Percentiles rank a stretch among this genome's conserved stretches.
phyloP scores from a whole-genome alignment of 1,284 basidiomycete species.

The Agaricales sp. region DNA sequence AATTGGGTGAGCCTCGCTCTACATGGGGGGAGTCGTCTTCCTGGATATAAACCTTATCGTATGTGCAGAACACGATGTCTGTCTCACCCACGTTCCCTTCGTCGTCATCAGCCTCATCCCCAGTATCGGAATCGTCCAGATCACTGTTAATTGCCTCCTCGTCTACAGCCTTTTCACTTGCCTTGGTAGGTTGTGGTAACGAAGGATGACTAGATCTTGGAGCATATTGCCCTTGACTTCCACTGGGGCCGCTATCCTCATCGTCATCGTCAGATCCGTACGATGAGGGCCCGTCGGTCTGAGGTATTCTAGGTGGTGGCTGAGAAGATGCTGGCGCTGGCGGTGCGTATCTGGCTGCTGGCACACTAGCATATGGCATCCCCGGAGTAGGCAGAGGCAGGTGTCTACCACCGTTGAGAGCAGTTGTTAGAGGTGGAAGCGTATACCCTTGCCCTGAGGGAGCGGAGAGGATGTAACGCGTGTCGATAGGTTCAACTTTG shows the following conservation, averaged over 20 bases:
- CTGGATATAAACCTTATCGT: conserved; percentile 83
- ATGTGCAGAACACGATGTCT: conserved; percentile 97
- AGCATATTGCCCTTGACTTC: conserved; percentile 37
- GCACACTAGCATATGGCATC: conserved; percentile 10
- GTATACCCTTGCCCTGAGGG: conserved; percentile 33
- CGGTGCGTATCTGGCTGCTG: conserved; percentile 12
- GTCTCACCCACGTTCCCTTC: conserved; percentile 63
- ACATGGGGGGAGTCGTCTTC: neutral
- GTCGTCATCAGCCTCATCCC: conserved; percentile 66
- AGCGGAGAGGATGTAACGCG: conserved; percentile 29
- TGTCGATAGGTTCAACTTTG: conserved; percentile 58
- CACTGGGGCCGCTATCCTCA: conserved; percentile 47
- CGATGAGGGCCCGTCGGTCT: conserved; percentile 51
- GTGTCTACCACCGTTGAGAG: conserved; percentile 26
- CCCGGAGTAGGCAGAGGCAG: conserved; percentile 34
- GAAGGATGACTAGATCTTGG: conserved; percentile 53
- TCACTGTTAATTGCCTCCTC: conserved; percentile 92
- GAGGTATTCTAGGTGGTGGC: conserved; percentile 41
- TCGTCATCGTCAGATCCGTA: conserved; percentile 45
- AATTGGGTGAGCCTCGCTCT: neutral
- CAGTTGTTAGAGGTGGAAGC: conserved; percentile 54
- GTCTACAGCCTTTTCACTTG: conserved; percentile 31
- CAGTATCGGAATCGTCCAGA: conserved; percentile 87
- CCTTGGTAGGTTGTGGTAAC: conserved; percentile 35
- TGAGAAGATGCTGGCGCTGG: conserved; percentile 11